A percentile compares a stretch with the other conserved stretches of the same genome.
These are phyloP conservation scores for Cairneyella variabilis DNA, from an alignment of 495 filamentous ascomycete genomes.

Conservation along the genomic window DNA sequence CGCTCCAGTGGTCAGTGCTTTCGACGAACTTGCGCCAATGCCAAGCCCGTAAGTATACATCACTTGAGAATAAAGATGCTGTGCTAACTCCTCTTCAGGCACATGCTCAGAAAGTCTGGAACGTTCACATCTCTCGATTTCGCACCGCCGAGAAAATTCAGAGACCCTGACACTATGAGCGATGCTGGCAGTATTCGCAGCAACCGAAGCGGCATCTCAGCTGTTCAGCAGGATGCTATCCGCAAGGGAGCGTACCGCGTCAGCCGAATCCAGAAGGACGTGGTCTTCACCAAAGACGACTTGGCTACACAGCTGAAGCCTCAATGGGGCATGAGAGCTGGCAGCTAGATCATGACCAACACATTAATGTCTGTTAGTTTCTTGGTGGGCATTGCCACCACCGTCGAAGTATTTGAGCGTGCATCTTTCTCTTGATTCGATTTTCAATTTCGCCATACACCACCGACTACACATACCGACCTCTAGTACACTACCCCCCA, in stretches of 20 bases:
- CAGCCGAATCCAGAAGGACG: slow-evolving; percentile 76
- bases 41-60: slow-evolving; percentile 80
- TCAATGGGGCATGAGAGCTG: slow-evolving; percentile 61
- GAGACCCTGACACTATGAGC: slow-evolving; percentile 64
- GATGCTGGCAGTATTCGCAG: slow-evolving; percentile 90
- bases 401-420: slow-evolving; percentile 26
- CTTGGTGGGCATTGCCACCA: slow-evolving; percentile 11
- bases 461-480: no score
- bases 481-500: no score
- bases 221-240: slow-evolving; percentile 67
- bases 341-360: slow-evolving; percentile 8
- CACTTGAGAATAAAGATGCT: slow-evolving; percentile 8
- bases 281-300: slow-evolving; percentile 77
- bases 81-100: slow-evolving; percentile 47
- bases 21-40: slow-evolving; percentile 78
- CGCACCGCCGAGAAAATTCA: slow-evolving; percentile 76
- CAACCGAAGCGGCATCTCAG: slow-evolving; percentile 74
- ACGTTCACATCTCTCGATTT: slow-evolving; percentile 92
- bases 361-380: slow-evolving; percentile 10
- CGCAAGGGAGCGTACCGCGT: slow-evolving; percentile 87
- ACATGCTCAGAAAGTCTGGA: slow-evolving; percentile 81
- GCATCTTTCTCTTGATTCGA: slow-evolving; percentile 21
- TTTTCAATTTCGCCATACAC: not conserved
- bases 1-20: slow-evolving; percentile 74
- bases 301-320: slow-evolving; percentile 69